These are phyloP conservation scores for Centella asiatica DNA, from an alignment of 129 eudicot genomes.

Conservation along the genomic window DNA sequence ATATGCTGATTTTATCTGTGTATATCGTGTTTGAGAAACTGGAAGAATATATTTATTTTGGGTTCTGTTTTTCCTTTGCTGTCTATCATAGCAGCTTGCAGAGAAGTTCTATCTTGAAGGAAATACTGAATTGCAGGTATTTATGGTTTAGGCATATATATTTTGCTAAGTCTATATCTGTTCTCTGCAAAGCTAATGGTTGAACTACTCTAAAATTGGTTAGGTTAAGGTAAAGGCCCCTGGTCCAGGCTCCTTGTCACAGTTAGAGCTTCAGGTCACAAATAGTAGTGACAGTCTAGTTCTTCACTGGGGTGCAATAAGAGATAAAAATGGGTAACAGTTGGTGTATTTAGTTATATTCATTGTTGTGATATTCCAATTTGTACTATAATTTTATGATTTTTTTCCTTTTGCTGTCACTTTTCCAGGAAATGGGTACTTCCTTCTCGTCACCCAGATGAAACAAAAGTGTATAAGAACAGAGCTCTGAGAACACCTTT, in stretches of 20 bases:
- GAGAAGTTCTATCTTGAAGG: conserved; percentile 62
- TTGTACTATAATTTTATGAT: neutral
- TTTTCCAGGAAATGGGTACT: conserved; percentile 56
- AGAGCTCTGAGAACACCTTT: conserved; percentile 82
- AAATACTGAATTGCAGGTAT: conserved; percentile 79
- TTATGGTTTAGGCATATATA: neutral
- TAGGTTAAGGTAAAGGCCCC: conserved; percentile 55
- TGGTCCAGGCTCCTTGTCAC: conserved; percentile 26
- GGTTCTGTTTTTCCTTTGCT: neutral
- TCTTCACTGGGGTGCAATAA: conserved; percentile 80
- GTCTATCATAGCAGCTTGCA: conserved; percentile 43
- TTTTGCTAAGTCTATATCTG: neutral
- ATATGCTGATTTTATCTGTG: neutral
- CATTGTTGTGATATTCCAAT: neutral
- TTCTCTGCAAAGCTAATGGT: conserved; percentile 6
- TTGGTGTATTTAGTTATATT: conserved; percentile 9
- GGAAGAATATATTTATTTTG: neutral
- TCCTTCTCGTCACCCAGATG: conserved; percentile 60
- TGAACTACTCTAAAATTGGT: conserved; percentile 12
- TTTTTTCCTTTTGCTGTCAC: neutral
- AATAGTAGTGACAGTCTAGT: conserved; percentile 40
- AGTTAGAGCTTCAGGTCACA: conserved; percentile 53
- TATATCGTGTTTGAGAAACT: neutral
- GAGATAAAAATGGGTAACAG: conserved; percentile 43
- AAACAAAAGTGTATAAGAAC: conserved; percentile 57